Conservation (phyloP, 805 yeast species). For the Jamesozyma piceae region DNA sequence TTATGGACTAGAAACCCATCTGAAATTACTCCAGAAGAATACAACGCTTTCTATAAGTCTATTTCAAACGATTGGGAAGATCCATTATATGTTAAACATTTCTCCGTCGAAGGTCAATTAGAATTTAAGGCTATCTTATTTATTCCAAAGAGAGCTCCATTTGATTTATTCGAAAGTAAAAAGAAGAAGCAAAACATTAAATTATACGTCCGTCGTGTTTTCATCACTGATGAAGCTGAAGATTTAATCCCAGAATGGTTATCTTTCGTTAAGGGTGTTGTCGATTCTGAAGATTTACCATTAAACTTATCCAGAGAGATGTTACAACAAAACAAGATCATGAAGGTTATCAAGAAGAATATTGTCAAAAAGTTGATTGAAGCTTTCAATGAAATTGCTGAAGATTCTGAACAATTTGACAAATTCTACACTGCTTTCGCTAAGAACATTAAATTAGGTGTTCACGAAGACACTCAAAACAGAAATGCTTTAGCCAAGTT, state of each 20-base stretch:
- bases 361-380: slow-evolving; percentile 96
- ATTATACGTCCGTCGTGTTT: slow-evolving; percentile 97
- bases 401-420: slow-evolving; percentile 96
- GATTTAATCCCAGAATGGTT: slow-evolving; percentile 99
- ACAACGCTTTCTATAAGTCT: slow-evolving; percentile 98
- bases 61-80: slow-evolving; percentile 99
- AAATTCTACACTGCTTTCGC: slow-evolving; percentile 96
- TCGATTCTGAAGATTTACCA: slow-evolving; percentile 98
- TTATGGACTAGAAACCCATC: slow-evolving; percentile 98
- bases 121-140: slow-evolving; percentile 97
- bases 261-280: slow-evolving; percentile 96
- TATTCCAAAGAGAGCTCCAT: slow-evolving; percentile 98
- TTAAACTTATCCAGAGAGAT: slow-evolving; percentile 99
- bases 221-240: slow-evolving; percentile 99
- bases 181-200: slow-evolving; percentile 99
- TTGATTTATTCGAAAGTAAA: slow-evolving; percentile 94
- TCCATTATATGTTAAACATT: slow-evolving; percentile 98
- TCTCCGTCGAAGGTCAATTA: slow-evolving; percentile 99
- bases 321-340: slow-evolving; percentile 98
- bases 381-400: slow-evolving; percentile 98
- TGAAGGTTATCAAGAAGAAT: slow-evolving; percentile 98
- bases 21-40: slow-evolving; percentile 95
- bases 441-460: slow-evolving; percentile 97
- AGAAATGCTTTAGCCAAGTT: slow-evolving; percentile 91
- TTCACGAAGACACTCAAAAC: slow-evolving; percentile 98